Evolutionary conservation across 1,284 basidiomycete genomes (phyloP).

Genomic region (Ceratobasidium sp.): DNA sequence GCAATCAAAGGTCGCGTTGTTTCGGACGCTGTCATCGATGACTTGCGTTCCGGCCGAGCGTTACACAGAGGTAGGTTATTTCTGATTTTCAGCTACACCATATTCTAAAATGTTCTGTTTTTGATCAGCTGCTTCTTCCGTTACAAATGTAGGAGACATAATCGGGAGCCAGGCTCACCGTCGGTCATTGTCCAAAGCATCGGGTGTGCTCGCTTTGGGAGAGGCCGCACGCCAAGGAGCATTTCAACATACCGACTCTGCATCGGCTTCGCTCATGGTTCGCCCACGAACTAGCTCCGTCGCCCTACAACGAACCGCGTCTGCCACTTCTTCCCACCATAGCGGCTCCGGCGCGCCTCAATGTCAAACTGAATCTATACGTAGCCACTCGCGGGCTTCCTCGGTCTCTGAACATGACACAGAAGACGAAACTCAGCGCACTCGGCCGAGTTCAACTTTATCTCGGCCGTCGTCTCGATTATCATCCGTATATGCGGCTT

Average conservation of each 20-base stretch:
- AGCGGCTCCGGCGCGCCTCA: background rate
- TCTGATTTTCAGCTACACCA: no score
- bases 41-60: conserved; percentile 16
- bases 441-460: background rate
- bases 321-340: background rate
- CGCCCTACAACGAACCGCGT: background rate
- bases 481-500: conserved; percentile 27
- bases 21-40: conserved; percentile 25
- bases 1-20: conserved; percentile 3
- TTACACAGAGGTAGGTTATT: conserved; percentile 21
- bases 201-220: background rate
- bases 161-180: background rate
- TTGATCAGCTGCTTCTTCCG: background rate
- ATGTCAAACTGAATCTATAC: background rate
- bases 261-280: background rate
- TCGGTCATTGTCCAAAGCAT: background rate
- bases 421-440: background rate
- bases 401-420: conserved; percentile 3
- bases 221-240: background rate
- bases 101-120: background rate
- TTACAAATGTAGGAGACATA: background rate
- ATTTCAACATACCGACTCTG: background rate
- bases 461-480: conserved; percentile 14
- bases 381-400: conserved; percentile 21
- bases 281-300: background rate